Conservation (phyloP, 2,329 filamentous ascomycete genomes). For the Monascus ruber region DNA sequence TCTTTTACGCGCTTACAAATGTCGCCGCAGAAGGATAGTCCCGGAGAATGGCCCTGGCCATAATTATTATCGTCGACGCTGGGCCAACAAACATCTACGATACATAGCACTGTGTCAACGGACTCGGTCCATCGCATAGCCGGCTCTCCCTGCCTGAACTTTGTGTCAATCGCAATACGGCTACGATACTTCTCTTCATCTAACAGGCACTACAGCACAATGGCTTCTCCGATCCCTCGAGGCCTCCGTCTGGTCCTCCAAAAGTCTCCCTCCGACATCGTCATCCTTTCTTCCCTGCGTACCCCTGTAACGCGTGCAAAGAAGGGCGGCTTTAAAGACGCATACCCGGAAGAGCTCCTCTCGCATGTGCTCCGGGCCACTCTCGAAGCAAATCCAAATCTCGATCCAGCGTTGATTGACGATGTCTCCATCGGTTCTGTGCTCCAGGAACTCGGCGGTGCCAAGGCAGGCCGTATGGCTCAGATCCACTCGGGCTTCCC, state of each 20-base stretch:
- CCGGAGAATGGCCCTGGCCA: too few relatives aligned
- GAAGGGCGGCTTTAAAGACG: slow-evolving; percentile 73
- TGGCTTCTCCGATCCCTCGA: slow-evolving; percentile 42
- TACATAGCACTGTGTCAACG: too few relatives aligned
- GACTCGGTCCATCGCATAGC: too few relatives aligned
- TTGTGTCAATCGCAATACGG: neutral
- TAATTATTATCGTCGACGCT: too few relatives aligned
- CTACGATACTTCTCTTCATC: neutral
- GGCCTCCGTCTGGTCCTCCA: slow-evolving; percentile 66
- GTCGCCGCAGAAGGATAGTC: too few relatives aligned
- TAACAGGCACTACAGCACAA: slow-evolving; percentile 14
- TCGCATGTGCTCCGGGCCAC: slow-evolving; percentile 53
- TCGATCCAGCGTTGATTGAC: slow-evolving; percentile 58
- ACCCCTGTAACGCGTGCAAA: slow-evolving; percentile 76
- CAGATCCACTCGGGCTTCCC: slow-evolving; percentile 73
- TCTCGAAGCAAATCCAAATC: slow-evolving; percentile 58
- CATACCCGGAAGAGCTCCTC: slow-evolving; percentile 83
- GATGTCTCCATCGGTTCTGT: slow-evolving; percentile 84
- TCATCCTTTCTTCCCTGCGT: slow-evolving; percentile 81
- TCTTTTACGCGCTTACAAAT: too few relatives aligned
- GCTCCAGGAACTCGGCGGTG: slow-evolving; percentile 78
- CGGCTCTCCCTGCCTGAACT: too few relatives aligned
- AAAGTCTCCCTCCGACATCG: slow-evolving; percentile 69
- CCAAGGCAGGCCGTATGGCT: slow-evolving; percentile 84
- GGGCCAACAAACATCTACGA: too few relatives aligned